Evolutionary conservation across 2,329 filamentous ascomycete species (phyloP), one percentile per base, ranked within the genome.

Genomic region (Alternaria gansuensis): DNA sequence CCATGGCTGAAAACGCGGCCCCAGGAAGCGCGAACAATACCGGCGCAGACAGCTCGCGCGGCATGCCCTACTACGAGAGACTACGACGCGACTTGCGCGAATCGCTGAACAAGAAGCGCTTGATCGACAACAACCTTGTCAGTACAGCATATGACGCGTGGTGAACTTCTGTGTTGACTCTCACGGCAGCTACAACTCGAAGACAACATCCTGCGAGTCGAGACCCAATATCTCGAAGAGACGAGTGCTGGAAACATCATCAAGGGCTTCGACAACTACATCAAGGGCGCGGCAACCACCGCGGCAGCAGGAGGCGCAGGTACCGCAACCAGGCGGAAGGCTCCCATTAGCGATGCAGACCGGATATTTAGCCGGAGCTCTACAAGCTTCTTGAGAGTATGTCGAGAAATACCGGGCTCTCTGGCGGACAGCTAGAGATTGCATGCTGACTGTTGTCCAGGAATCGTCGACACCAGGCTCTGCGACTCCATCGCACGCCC

Each of bases 201-300:
- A 81, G 91, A 96, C 49, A 85, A 86, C 65, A 98, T 99, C 70
- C 88, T 86, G 74, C 88, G 90, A 64, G 90, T 92, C 72, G 95
- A 99, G 78, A 87, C 89, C 57, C 85, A 89, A 17, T 99, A 99
- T 77, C 87, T 99, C 51, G 94, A 98, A 77, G 92, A 92, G 71
- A 89, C 88, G 13, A 87, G 84, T 69, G 86, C 86, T 21, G 95
- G 95, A 43, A 99, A 99, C 81, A 98, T 99, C 75, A 94, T 99
- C 76, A 93, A 91, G 48, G 95, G 95, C 23, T 99, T 99, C 78
- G 95, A 99, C 78, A 96, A 93, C 75, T 99, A 98, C 81, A 96
- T 97, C 82, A 99, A 99, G 79, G 93, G 92, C 54, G 73, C 86
- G 8, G 86, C 87, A n/a, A 82, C 84, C 2, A 84, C 88, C 10